phyloP scores from a whole-genome alignment of 148 eudicot genomes.

The Rhododendron henanense region DNA sequence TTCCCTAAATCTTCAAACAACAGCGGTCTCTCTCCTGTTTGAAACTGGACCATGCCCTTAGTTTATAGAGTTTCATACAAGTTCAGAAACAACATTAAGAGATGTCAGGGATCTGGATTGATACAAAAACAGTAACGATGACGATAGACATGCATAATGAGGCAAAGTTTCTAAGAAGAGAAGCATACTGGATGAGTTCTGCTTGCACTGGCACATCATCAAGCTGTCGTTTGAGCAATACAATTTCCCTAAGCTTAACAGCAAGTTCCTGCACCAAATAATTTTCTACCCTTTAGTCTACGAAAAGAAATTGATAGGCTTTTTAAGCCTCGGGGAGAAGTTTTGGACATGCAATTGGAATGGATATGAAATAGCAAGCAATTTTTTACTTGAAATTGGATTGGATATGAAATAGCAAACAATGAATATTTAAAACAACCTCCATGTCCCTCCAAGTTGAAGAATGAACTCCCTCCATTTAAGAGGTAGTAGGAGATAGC shows the following conservation, averaged over 20 bases:
- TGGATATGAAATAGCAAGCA: not conserved
- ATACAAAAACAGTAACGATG: not conserved
- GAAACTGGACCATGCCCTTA: not conserved
- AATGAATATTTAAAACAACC: not conserved
- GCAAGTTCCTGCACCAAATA: constrained; percentile 44
- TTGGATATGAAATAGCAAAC: not conserved
- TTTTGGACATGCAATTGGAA: not conserved
- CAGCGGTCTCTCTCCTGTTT: not conserved
- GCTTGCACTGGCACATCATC: constrained; percentile 58
- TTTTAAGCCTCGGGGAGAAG: not conserved
- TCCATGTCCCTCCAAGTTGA: not conserved
- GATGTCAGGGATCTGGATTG: not conserved
- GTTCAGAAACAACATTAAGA: not conserved
- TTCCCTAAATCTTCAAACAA: not conserved
- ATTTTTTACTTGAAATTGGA: not conserved
- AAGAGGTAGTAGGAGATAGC: not conserved
- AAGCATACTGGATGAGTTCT: constrained; percentile 58
- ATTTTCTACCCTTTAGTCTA: not conserved
- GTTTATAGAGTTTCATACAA: not conserved
- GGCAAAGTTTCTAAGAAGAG: constrained; percentile 6
- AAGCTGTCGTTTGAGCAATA: constrained; percentile 47
- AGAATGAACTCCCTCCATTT: not conserved
- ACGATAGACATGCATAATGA: not conserved
- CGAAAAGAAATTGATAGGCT: not conserved
- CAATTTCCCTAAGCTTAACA: constrained; percentile 39